Conservation (phyloP, 2,329 filamentous ascomycete species). For the Simplicillium sp. region DNA sequence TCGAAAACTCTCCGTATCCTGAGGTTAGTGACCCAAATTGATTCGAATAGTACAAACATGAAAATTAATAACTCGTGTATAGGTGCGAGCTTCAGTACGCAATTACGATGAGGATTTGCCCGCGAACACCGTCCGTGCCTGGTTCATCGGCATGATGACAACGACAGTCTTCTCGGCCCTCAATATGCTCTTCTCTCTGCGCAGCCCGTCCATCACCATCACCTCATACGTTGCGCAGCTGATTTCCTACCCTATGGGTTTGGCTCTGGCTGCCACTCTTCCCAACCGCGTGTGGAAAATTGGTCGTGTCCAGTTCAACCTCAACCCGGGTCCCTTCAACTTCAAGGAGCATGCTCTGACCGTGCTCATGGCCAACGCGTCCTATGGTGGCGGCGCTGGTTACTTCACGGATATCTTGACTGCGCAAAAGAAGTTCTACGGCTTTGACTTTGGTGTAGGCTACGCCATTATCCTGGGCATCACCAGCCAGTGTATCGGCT, state of each 20-base stretch:
- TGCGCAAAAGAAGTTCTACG: slow-evolving; percentile 27
- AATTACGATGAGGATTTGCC: slow-evolving; percentile 7
- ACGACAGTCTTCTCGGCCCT: slow-evolving; percentile 35
- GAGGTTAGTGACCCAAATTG: background rate
- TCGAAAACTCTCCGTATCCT: slow-evolving; percentile 7
- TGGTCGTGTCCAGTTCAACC: slow-evolving; percentile 11
- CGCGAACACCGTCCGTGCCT: slow-evolving; percentile 28
- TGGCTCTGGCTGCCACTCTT: slow-evolving; percentile 25
- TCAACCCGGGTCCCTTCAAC: slow-evolving; percentile 35
- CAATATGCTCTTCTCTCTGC: slow-evolving; percentile 35
- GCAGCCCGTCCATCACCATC: slow-evolving; percentile 35
- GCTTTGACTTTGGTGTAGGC: slow-evolving; percentile 25
- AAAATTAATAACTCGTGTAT: no score
- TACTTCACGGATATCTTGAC: slow-evolving; percentile 36
- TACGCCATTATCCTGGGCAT: slow-evolving; percentile 26
- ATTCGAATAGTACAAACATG: no score
- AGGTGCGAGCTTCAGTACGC: slow-evolving; percentile 6
- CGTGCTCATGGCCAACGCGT: slow-evolving; percentile 38
- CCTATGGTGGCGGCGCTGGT: slow-evolving; percentile 27
- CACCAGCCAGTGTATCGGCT: slow-evolving; percentile 26
- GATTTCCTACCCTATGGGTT: slow-evolving; percentile 30
- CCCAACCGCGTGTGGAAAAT: slow-evolving; percentile 19
- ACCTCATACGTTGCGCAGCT: slow-evolving; percentile 34
- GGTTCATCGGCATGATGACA: slow-evolving; percentile 33
- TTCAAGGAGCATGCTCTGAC: slow-evolving; percentile 36